Percentiles rank a stretch among this genome's conserved stretches.
phyloP scores from a whole-genome alignment of 345 rosid genomes.

The Citrus mangshanensis region DNA sequence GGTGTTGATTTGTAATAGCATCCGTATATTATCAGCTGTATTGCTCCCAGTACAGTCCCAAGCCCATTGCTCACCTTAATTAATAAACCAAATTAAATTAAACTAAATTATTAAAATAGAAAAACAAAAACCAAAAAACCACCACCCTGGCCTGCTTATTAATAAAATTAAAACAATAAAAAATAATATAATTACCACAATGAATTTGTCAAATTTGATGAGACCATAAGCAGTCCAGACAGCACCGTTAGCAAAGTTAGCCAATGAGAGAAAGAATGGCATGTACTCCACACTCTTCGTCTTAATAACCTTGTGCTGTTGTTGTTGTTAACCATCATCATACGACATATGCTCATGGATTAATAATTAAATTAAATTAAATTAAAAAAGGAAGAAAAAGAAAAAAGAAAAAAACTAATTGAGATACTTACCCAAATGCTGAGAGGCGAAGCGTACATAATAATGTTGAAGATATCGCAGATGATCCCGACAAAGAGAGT shows the following conservation, averaged over 20 bases:
- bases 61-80: conserved; percentile 42
- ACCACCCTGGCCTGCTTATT: too few species aligned
- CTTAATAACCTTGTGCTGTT: conserved; percentile 37
- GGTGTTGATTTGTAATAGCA: conserved; percentile 23
- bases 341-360: background rate
- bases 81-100: background rate
- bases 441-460: conserved; percentile 42
- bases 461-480: conserved; percentile 32
- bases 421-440: conserved; percentile 4
- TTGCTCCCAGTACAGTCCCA: conserved; percentile 25
- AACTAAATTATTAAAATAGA: background rate
- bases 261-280: conserved; percentile 42
- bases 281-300: conserved; percentile 56
- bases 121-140: too few species aligned
- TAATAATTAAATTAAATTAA: too few species aligned
- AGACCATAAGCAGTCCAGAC: conserved; percentile 41
- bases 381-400: too few species aligned
- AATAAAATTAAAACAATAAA: too few species aligned
- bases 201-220: conserved; percentile 34
- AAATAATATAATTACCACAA: conserved; percentile 27
- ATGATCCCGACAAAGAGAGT: conserved; percentile 23
- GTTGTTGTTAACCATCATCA: background rate
- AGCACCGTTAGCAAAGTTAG: conserved; percentile 33
- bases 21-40: conserved; percentile 31
- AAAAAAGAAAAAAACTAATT: too few species aligned